Percentiles rank a stretch among this genome's conserved stretches.
These are phyloP conservation scores for Fusarium pseudonygamai DNA, from an alignment of 2,329 filamentous ascomycete species.

Conservation along the genomic window DNA sequence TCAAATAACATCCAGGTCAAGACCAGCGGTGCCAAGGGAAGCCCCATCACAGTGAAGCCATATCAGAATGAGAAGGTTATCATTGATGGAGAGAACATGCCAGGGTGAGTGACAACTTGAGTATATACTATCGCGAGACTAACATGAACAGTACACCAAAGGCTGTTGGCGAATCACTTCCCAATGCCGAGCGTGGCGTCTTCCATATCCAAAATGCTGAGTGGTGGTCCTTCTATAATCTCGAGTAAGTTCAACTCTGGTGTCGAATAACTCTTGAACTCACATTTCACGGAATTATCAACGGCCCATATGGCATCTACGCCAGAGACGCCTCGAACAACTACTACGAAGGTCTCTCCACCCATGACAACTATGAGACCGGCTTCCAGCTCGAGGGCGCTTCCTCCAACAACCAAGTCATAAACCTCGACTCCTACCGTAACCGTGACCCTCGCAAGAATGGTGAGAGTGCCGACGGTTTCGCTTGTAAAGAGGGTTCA, in stretches of 20 bases:
- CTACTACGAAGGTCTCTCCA: slow-evolving; percentile 49
- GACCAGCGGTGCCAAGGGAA: slow-evolving; percentile 52
- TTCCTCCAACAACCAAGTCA: slow-evolving; percentile 50
- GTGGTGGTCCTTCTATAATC: slow-evolving; percentile 56
- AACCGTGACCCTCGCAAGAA: slow-evolving; percentile 61
- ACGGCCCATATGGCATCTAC: slow-evolving; percentile 52
- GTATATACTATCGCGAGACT: rapidly evolving
- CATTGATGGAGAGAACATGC: slow-evolving; percentile 55
- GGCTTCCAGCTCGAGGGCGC: slow-evolving; percentile 50
- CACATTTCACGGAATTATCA: slow-evolving; percentile 40
- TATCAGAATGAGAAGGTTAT: slow-evolving; percentile 56
- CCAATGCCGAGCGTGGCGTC: slow-evolving; percentile 55
- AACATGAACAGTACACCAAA: slow-evolving; percentile 52
- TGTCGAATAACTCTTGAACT: neutral
- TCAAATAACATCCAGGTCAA: slow-evolving; percentile 59
- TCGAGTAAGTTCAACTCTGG: slow-evolving; percentile 39
- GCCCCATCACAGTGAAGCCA: slow-evolving; percentile 54
- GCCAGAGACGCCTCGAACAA: slow-evolving; percentile 49
- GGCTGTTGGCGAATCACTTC: slow-evolving; percentile 50
- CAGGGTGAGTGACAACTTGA: slow-evolving; percentile 6
- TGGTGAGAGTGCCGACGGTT: slow-evolving; percentile 60
- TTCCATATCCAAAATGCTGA: slow-evolving; percentile 56
- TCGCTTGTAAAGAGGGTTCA: slow-evolving; percentile 57
- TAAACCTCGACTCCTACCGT: slow-evolving; percentile 55
- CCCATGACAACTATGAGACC: slow-evolving; percentile 52